These are phyloP conservation scores for Marvania coccoides DNA, from an alignment of 139 green algal genomes.

Conservation along the genomic window DNA sequence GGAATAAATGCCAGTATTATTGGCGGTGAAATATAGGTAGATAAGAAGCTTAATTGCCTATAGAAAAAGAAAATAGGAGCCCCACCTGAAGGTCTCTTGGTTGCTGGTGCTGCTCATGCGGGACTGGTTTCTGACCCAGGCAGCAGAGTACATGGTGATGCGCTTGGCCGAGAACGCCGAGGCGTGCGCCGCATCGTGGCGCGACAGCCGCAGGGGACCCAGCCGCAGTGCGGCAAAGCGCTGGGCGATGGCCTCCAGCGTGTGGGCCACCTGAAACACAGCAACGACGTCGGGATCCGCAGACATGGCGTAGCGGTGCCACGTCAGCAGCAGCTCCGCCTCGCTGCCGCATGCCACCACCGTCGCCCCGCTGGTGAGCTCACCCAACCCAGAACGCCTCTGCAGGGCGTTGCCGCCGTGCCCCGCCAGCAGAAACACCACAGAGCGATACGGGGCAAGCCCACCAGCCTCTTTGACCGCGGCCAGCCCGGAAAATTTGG, in stretches of 20 bases:
- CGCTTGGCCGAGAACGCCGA: conserved; percentile 16
- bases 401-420: background rate
- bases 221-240: conserved; percentile 44
- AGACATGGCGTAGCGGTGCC: conserved; percentile 29
- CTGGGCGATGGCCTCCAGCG: conserved; percentile 43
- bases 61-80: no score
- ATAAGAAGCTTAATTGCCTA: no score
- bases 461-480: background rate
- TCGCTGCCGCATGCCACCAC: conserved; percentile 29
- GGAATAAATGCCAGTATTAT: no score
- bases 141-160: conserved; percentile 15
- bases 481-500: no score
- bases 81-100: conserved; percentile 51
- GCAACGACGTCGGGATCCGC: conserved; percentile 53
- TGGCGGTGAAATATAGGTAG: no score
- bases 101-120: conserved; percentile 68
- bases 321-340: conserved; percentile 44
- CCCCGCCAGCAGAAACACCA: background rate
- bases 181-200: background rate
- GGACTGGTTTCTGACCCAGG: conserved; percentile 54
- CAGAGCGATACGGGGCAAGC: background rate
- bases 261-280: conserved; percentile 63
- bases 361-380: background rate
- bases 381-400: no score
- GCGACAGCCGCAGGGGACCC: conserved; percentile 1